Conservation (phyloP, 768 basidiomycete species). For the Lactarius sp. region DNA sequence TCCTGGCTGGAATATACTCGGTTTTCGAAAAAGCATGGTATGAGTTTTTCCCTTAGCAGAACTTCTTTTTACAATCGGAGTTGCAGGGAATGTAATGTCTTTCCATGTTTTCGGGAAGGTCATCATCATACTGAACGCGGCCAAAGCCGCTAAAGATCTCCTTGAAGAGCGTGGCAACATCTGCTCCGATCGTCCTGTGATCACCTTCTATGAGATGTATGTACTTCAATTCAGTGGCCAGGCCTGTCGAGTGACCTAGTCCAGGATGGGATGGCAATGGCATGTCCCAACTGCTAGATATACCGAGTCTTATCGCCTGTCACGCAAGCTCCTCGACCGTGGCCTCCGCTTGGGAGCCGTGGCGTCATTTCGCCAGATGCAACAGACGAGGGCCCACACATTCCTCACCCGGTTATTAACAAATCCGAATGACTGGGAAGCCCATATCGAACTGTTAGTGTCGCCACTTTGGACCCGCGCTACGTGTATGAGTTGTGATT, state of each 20-base stretch:
- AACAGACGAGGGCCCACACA: neutral
- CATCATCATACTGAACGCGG: slow-evolving; percentile 46
- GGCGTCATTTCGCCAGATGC: neutral
- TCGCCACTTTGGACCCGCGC: no score
- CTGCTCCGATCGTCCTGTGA: slow-evolving; percentile 7
- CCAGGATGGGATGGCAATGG: slow-evolving; percentile 6
- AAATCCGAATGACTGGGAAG: neutral
- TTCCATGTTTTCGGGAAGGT: slow-evolving; percentile 41
- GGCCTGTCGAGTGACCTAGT: neutral
- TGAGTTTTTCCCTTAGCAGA: neutral
- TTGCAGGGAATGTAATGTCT: neutral
- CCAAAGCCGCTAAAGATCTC: slow-evolving; percentile 42
- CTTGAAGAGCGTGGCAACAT: slow-evolving; percentile 49
- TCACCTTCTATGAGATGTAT: slow-evolving; percentile 9
- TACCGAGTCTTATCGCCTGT: neutral
- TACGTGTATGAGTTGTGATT: no score
- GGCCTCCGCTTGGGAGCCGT: neutral
- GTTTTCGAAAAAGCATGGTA: neutral
- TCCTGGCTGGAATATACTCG: slow-evolving; percentile 12
- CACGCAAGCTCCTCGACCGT: slow-evolving; percentile 1
- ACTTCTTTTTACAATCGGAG: neutral
- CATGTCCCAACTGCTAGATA: neutral
- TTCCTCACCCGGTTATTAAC: neutral
- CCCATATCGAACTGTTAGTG: neutral
- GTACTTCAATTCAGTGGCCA: neutral